A percentile compares a stretch with the other conserved stretches of the same genome.
phyloP scores from a whole-genome alignment of 768 basidiomycete genomes.

The Podaxis sp. region DNA sequence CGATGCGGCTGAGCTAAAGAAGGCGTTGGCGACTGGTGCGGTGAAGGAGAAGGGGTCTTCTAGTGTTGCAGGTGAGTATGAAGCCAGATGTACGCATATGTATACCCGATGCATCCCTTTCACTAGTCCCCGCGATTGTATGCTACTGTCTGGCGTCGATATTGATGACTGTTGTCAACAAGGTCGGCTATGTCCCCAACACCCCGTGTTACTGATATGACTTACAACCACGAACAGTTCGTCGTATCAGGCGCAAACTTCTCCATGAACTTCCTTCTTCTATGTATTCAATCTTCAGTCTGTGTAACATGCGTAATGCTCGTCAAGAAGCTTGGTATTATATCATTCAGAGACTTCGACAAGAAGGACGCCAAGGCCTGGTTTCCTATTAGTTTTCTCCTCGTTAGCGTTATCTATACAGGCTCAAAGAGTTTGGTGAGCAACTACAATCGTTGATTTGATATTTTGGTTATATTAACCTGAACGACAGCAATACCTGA shows the following conservation, averaged over 20 bases:
- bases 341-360: constrained; percentile 84
- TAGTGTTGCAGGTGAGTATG: constrained; percentile 26
- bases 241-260: constrained; percentile 92
- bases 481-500: constrained; percentile 82
- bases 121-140: constrained; percentile 69
- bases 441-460: constrained; percentile 13
- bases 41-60: constrained; percentile 24
- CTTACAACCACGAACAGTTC: constrained; percentile 46
- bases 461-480: background rate
- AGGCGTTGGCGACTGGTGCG: constrained; percentile 27
- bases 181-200: constrained; percentile 44
- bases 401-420: constrained; percentile 95
- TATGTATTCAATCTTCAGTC: constrained; percentile 87
- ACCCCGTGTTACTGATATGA: background rate
- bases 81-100: background rate
- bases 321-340: constrained; percentile 73
- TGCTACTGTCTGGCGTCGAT: constrained; percentile 93
- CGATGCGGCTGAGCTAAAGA: constrained; percentile 52
- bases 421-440: constrained; percentile 94
- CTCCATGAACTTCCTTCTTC: constrained; percentile 94
- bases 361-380: constrained; percentile 81
- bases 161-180: constrained; percentile 96
- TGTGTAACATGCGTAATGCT: constrained; percentile 72
- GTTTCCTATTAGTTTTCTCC: constrained; percentile 91
- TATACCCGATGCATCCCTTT: background rate